Base-by-base conservation (phyloP, 768 basidiomycete species). In the Crucibulum laeve region DNA sequence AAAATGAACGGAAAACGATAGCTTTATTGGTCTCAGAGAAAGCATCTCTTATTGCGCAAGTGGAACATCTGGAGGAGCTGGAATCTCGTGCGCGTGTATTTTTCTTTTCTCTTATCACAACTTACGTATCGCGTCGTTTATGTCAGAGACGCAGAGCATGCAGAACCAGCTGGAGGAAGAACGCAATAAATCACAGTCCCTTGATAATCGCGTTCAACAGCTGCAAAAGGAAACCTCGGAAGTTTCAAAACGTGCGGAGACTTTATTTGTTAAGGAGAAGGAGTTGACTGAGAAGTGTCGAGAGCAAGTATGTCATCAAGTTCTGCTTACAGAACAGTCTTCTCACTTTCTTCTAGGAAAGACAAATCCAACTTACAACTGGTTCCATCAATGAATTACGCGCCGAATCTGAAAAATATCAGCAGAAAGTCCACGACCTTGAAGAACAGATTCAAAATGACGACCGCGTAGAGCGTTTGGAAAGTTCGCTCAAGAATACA, bases 361-460 rank as follows among this genome's bases (percentile, higher is more conserved):
- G 87, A 14, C 82, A 91, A 55, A 65, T 90, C 7, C 84, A 88
- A 47, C 65, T 80, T 30, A 67, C 74, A n/a, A 78, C 73, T 47
- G 74, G 71, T 0, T 69, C 76, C 3, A 57, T 77, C 5, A 64
- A 69, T 34, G 80, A 83, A 26, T 60, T 77, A 24, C 77, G 72
- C 38, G 64, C 71, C 28, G 71, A 80, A 46, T 71, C 76, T 4
- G 75, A 77, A 38, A 73, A 75, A 37, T 70, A 73, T 48, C 72
- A 75, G 46, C 73, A 79, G 35, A 70, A 76, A 43, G 71, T 83
- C 19, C 80, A 79, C 21, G 87, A 91, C 51, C 62, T 92, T 24
- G 80, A 87, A 53, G 89, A 91, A 48, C 85, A 88, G 50, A 82
- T 92, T 17, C 80, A 91, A 59, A 82, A 77, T 47, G 89, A 92